Evolutionary conservation across 352 stramenopile species (phyloP).

Genomic region (Globisporangium okanoganense): DNA sequence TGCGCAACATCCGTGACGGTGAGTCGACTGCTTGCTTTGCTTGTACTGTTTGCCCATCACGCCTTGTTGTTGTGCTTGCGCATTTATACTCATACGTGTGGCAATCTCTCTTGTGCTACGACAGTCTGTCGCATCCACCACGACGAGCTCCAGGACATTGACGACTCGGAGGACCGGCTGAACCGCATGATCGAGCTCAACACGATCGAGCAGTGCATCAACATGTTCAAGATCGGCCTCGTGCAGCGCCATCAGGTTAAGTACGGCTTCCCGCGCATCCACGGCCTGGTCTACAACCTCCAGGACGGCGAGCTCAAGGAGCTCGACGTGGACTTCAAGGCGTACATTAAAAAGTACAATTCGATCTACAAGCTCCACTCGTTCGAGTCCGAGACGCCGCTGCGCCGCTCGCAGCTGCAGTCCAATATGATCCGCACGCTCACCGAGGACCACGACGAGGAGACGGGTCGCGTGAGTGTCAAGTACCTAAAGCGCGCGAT

Average conservation of each 20-base stretch:
- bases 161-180: conserved; percentile 71
- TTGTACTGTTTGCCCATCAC: not conserved
- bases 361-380: conserved; percentile 83
- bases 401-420: conserved; percentile 61
- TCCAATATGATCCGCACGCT: conserved; percentile 69
- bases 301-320: conserved; percentile 80
- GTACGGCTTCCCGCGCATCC: conserved; percentile 86
- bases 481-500: conserved; percentile 70
- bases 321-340: conserved; percentile 79
- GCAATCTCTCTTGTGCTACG: not conserved
- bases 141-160: conserved; percentile 81
- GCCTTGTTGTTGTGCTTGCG: not conserved
- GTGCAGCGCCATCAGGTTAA: conserved; percentile 87
- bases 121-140: conserved; percentile 86
- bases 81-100: too few species aligned
- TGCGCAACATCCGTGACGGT: conserved; percentile 62
- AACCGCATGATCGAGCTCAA: conserved; percentile 86
- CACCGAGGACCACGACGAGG: conserved; percentile 58
- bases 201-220: conserved; percentile 89
- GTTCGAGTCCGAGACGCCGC: conserved; percentile 39
- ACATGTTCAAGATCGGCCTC: conserved; percentile 88
- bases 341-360: conserved; percentile 73
- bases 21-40: not conserved
- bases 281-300: conserved; percentile 86
- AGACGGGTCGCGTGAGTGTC: conserved; percentile 38